A percentile compares a stretch with the other conserved stretches of the same genome.
phyloP scores from a whole-genome alignment of 2,329 filamentous ascomycete species.

The Allantophomopsis lycopodina region DNA sequence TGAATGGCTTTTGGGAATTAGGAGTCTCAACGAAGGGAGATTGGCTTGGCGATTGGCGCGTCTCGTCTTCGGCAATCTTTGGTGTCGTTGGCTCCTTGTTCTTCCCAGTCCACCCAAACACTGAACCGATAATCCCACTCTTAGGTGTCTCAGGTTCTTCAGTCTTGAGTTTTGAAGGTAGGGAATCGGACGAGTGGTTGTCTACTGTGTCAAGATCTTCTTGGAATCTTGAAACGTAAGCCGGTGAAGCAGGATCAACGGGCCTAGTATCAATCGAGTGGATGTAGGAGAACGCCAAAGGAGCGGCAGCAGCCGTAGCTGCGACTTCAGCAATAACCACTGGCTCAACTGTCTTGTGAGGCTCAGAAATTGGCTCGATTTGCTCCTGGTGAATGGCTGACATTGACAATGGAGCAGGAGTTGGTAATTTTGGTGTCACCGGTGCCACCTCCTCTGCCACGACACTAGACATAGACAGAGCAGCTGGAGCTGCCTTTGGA shows the following conservation, averaged over 20 bases:
- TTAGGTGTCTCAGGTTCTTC: conserved; percentile 24
- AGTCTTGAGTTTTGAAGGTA: conserved; percentile 7
- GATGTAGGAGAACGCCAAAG: conserved; percentile 5
- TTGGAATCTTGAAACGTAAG: background rate
- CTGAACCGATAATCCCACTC: conserved; percentile 25
- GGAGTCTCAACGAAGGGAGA: conserved; percentile 29
- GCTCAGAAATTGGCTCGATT: conserved; percentile 4
- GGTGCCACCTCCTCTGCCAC: too few relatives aligned
- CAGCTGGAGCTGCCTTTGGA: too few relatives aligned
- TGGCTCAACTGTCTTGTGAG: conserved; percentile 14
- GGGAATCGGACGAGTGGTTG: background rate
- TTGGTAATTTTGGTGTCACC: too few relatives aligned
- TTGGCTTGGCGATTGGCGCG: conserved; percentile 37
- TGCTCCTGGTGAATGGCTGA: background rate
- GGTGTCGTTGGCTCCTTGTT: conserved; percentile 23
- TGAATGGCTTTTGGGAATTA: conserved; percentile 43
- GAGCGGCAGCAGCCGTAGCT: conserved; percentile 5
- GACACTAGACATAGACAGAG: too few relatives aligned
- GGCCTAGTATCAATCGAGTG: conserved; percentile 2
- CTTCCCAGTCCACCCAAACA: conserved; percentile 28
- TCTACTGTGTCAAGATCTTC: conserved; percentile 10
- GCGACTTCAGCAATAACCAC: conserved; percentile 1
- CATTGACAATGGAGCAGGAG: too few relatives aligned
- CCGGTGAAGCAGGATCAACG: conserved; percentile 13
- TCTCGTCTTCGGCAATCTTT: conserved; percentile 52